phyloP scores from a whole-genome alignment of 2,329 filamentous ascomycete species.

The Aspergillus brunneoviolaceus region DNA sequence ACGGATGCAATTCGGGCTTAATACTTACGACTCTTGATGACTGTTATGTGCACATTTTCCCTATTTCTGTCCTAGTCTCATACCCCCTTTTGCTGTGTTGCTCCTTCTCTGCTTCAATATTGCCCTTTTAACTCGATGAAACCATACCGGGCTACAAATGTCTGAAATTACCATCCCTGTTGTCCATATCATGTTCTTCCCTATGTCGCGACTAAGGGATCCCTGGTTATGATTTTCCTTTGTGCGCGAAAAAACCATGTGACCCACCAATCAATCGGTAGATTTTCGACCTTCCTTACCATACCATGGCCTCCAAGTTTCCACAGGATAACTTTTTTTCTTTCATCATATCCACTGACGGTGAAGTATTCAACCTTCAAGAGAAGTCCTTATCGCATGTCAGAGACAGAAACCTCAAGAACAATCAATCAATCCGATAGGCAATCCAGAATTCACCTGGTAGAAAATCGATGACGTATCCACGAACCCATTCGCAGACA shows the following conservation, averaged over 20 bases:
- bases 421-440: too few relatives aligned
- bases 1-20: conserved; percentile 15
- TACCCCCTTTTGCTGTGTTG: conserved; percentile 21
- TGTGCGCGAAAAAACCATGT: conserved; percentile 10
- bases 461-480: neutral
- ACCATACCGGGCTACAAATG: neutral
- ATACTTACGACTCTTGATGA: conserved; percentile 25
- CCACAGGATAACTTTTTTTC: neutral
- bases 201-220: conserved; percentile 8
- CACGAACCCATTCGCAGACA: neutral
- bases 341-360: neutral
- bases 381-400: too few relatives aligned
- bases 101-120: conserved; percentile 11
- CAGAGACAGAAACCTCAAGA: too few relatives aligned
- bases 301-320: neutral
- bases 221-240: conserved; percentile 11
- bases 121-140: neutral
- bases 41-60: conserved; percentile 17
- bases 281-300: neutral
- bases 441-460: too few relatives aligned
- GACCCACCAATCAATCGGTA: neutral
- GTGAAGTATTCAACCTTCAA: too few relatives aligned
- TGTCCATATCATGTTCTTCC: conserved; percentile 18
- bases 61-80: conserved; percentile 17
- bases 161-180: conserved; percentile 8